Evolutionary conservation across 345 rosid genomes (phyloP).

Genomic region (Lumnitzera littorea): DNA sequence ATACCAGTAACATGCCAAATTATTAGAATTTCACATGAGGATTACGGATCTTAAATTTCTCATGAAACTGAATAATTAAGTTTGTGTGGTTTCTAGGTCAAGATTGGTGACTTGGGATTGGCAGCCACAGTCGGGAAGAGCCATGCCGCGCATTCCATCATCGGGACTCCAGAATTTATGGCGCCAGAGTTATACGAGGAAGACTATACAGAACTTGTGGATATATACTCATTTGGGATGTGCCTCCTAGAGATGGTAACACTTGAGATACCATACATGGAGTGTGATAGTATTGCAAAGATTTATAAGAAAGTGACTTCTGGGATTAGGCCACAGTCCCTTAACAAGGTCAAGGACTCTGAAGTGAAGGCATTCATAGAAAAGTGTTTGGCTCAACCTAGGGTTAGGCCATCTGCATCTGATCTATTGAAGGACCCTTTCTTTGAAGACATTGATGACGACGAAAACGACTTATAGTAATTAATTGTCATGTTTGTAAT

Average conservation of each 20-base stretch:
- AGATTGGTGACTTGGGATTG: constrained; percentile 83
- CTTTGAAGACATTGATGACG: constrained; percentile 53
- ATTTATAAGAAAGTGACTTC: constrained; percentile 71
- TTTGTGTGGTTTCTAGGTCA: constrained; percentile 31
- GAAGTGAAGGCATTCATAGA: constrained; percentile 67
- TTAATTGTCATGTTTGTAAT: neutral
- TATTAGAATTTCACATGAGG: no score
- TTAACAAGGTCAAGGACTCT: constrained; percentile 46
- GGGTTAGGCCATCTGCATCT: constrained; percentile 63
- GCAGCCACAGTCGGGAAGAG: constrained; percentile 71
- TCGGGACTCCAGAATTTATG: constrained; percentile 92
- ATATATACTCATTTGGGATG: constrained; percentile 87
- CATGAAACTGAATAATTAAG: neutral
- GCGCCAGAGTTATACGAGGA: constrained; percentile 92
- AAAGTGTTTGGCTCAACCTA: constrained; percentile 60
- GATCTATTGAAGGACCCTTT: constrained; percentile 68
- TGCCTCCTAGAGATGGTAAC: constrained; percentile 81
- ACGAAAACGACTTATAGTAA: constrained; percentile 29
- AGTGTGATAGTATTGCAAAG: constrained; percentile 65
- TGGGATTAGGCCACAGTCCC: constrained; percentile 60
- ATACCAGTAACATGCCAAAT: no score
- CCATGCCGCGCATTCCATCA: constrained; percentile 71
- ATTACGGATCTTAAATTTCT: no score
- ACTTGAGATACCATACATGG: constrained; percentile 68
- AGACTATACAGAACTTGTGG: constrained; percentile 69